Conservation (phyloP, 371 early-diverging fungal species). For the Rhizoclosmatium hyalinum region DNA sequence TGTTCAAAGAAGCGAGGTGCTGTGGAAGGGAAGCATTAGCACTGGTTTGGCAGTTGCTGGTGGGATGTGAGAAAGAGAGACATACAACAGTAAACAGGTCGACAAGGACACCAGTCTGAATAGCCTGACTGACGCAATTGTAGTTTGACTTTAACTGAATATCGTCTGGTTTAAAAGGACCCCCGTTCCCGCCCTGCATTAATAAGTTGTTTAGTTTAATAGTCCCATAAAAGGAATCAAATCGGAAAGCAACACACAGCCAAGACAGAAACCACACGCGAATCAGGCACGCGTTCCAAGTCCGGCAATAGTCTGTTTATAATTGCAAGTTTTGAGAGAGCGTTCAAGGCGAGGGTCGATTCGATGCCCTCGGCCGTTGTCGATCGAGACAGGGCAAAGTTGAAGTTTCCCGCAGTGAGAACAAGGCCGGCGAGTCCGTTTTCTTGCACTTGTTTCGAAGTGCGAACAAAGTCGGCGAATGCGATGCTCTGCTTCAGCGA, state of each 20-base stretch:
- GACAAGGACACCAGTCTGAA: constrained; percentile 21
- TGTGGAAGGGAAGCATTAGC: not conserved
- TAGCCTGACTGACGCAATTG: constrained; percentile 34
- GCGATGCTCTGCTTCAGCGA: constrained; percentile 25
- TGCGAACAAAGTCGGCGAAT: constrained; percentile 23
- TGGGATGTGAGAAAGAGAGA: not conserved
- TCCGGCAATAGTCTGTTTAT: constrained; percentile 28
- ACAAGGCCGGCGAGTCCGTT: constrained; percentile 36
- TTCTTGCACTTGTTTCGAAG: not conserved
- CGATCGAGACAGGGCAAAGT: constrained; percentile 33
- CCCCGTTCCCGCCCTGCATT: constrained; percentile 29
- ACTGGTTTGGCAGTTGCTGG: not conserved
- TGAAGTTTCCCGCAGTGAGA: constrained; percentile 40
- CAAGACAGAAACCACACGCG: constrained; percentile 38
- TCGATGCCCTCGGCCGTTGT: constrained; percentile 40
- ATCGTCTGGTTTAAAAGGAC: constrained; percentile 31
- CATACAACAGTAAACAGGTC: constrained; percentile 36
- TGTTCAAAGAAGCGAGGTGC: constrained; percentile 25
- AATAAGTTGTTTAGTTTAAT: too few species aligned
- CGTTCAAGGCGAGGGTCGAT: constrained; percentile 43
- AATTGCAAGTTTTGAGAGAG: constrained; percentile 37
- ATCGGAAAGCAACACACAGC: too few species aligned
- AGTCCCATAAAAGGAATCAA: too few species aligned
- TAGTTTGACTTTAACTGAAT: constrained; percentile 31
- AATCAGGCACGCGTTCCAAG: constrained; percentile 2